Evolutionary conservation across 140 eudicot species (phyloP).

Genomic region (Senecio squalidus): DNA sequence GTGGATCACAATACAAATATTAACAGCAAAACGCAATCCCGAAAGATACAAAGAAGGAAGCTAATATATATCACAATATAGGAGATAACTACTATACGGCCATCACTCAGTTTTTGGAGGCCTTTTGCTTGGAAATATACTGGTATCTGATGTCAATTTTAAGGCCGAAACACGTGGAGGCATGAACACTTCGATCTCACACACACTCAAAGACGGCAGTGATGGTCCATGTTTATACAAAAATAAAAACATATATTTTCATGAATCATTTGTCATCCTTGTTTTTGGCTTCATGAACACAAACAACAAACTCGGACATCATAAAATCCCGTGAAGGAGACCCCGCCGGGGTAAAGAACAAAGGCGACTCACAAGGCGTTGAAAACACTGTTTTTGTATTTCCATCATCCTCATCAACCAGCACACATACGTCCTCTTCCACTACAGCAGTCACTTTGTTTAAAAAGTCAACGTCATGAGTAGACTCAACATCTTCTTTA

Average conservation of each 20-base stretch:
- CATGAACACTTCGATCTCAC: too few relatives aligned
- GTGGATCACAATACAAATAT: neutral
- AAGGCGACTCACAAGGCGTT: conserved; percentile 77
- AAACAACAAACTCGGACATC: conserved; percentile 8
- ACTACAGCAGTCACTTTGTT: neutral
- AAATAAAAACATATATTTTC: neutral
- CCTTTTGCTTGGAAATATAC: too few relatives aligned
- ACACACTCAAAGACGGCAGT: too few relatives aligned
- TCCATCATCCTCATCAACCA: conserved; percentile 15
- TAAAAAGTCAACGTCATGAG: conserved; percentile 20
- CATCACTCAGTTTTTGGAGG: too few relatives aligned
- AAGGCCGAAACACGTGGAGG: too few relatives aligned
- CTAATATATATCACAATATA: neutral
- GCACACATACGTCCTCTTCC: conserved; percentile 22
- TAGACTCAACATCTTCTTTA: conserved; percentile 35
- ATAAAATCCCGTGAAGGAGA: conserved; percentile 41
- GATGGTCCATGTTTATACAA: neutral
- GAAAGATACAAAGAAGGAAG: neutral
- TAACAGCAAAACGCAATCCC: neutral
- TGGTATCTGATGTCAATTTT: too few relatives aligned
- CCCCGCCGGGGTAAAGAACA: conserved; percentile 50
- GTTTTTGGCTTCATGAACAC: neutral
- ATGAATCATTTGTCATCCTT: too few relatives aligned
- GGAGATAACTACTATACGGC: too few relatives aligned
- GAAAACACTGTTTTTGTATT: conserved; percentile 40